Evolutionary conservation across 768 basidiomycete species (phyloP), one percentile per base, ranked within the genome.

Genomic region (Termitomyces sp.): DNA sequence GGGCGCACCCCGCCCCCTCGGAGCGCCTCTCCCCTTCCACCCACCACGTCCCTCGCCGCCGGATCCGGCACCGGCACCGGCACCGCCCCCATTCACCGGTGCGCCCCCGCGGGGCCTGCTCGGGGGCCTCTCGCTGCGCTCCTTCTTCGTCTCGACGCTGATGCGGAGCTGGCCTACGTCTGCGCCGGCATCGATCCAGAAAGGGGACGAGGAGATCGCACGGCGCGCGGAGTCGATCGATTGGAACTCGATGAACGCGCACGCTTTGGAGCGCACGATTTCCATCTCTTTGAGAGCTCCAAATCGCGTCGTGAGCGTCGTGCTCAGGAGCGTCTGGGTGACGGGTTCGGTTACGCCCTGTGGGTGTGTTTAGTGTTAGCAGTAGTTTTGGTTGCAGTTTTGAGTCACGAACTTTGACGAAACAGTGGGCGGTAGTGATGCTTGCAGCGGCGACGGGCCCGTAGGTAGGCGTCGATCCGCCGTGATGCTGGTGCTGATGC

Each of bases 201-300:
- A 79, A 14, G 85, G 80, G 48, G 97, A 70, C 3, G 88, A 79
- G 27, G 81, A 73, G 67, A 99, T 96, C 2, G 96, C 96, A 43
- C 85, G 82, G 64, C 84, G 80, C n/a, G 96, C 96, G 37, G 83
- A 73, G 1, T 95, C 94, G 56, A 95, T 70, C 1, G 74, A 73
- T 23, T 66, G 69, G 76, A 95, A 98, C 71, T 98, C 96, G 65
- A 97, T 77, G 82, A 98, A 98, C 0, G 94, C 95, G 66, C 95
- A 98, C 0, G 91, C 92, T 70, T 91, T 96, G 67, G 66, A 68
- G 60, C 89, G 89, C 41, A 96, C 87, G 61, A 97, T 86, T 71
- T 98, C 95, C 41, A 94, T 72, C 23, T 94, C 93, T 70, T 89
- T 91, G 66, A 97, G 78, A 0, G 84, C 77, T 0, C 93, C 93